Evolutionary conservation across 1,139 yeast genomes (phyloP).

Genomic region (Yamadazyma atlantica): DNA sequence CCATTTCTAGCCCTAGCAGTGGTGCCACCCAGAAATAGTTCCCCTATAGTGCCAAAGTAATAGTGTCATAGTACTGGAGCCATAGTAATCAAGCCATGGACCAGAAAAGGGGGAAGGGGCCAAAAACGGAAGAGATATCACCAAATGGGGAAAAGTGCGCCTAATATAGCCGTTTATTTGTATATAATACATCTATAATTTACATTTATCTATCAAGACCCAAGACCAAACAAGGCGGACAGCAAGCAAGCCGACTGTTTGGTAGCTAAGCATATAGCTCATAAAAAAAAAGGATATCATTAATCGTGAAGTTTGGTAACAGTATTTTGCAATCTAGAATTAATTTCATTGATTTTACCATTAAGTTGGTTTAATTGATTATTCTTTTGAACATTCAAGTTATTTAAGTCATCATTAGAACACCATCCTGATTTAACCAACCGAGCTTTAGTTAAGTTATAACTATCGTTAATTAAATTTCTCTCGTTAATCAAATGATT

Average conservation of each 20-base stretch:
- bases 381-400: constrained; percentile 32
- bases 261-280: too few relatives aligned
- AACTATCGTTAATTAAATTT: constrained; percentile 30
- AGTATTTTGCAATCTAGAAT: constrained; percentile 8
- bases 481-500: constrained; percentile 23
- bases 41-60: too few relatives aligned
- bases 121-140: too few relatives aligned
- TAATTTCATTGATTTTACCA: constrained; percentile 27
- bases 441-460: constrained; percentile 33
- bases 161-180: constrained; percentile 2
- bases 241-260: too few relatives aligned
- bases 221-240: too few relatives aligned
- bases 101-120: too few relatives aligned
- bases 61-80: too few relatives aligned
- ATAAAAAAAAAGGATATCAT: constrained; percentile 5
- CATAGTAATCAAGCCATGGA: too few relatives aligned
- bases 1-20: too few relatives aligned
- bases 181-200: constrained; percentile 6
- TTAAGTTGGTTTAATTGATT: constrained; percentile 35
- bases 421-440: constrained; percentile 47
- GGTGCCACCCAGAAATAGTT: too few relatives aligned
- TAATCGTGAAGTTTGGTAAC: constrained; percentile 11
- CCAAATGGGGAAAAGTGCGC: too few relatives aligned
- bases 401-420: constrained; percentile 43
- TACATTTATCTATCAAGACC: constrained; percentile 1